Evolutionary conservation across 2,329 filamentous ascomycete genomes (phyloP).

Genomic region (Ambrosiella xylebori): DNA sequence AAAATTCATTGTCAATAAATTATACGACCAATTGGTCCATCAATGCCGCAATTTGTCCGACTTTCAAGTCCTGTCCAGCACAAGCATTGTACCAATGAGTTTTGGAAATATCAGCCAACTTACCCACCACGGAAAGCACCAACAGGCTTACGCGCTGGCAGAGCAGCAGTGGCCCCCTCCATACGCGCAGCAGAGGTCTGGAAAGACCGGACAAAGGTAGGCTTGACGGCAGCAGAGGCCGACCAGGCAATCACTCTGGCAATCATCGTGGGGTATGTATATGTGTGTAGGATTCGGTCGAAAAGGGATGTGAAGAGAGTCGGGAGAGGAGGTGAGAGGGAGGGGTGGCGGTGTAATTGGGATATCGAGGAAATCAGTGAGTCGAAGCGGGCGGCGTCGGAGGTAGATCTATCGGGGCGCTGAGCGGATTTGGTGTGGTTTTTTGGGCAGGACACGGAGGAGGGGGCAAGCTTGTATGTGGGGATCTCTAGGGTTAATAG

Average conservation of each 20-base stretch:
- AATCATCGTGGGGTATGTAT: conserved; percentile 10
- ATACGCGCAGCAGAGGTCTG: conserved; percentile 33
- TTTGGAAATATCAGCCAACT: conserved; percentile 17
- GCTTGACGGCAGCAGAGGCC: conserved; percentile 14
- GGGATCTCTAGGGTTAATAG: neutral
- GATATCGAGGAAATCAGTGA: too few species aligned
- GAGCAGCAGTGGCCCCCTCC: conserved; percentile 25
- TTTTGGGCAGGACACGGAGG: too few species aligned
- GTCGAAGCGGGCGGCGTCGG: too few species aligned
- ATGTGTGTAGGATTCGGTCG: neutral
- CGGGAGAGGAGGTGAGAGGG: neutral
- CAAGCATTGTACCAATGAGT: neutral
- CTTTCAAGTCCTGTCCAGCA: neutral
- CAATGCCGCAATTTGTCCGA: neutral
- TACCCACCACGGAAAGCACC: conserved; percentile 46
- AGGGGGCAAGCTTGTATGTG: too few species aligned
- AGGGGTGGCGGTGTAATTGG: neutral
- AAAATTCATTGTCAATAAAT: neutral
- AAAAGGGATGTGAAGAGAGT: neutral
- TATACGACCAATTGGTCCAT: neutral
- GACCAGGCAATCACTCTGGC: conserved; percentile 16
- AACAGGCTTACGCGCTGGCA: conserved; percentile 40
- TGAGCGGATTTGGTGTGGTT: too few species aligned
- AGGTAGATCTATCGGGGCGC: too few species aligned
- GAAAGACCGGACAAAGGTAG: conserved; percentile 25